Evolutionary conservation across 352 stramenopile species (phyloP), one percentile per base, ranked within the genome.

Genomic region (Globisporangium paddicum): DNA sequence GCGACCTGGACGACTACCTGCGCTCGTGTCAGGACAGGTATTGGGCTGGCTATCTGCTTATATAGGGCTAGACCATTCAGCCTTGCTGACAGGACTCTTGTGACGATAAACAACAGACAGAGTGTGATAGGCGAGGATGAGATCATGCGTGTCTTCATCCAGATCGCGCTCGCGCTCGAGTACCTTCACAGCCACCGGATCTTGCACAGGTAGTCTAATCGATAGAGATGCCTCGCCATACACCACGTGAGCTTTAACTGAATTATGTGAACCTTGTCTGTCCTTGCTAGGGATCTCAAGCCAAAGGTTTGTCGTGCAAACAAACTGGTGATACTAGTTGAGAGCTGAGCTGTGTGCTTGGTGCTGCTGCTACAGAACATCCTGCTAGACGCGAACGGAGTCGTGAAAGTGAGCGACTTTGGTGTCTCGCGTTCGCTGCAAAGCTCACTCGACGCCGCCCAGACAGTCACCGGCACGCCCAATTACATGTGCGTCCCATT

Each of bases 321-420:
- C 4, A n/a, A n/a, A n/a, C n/a, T n/a, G n/a, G n/a, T n/a, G n/a
- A n/a, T n/a, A n/a, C n/a, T n/a, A n/a, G n/a, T n/a, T n/a, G n/a
- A 30, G 26, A n/a, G 46, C 26, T 40, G 9, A 53, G 1, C 0
- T n/a, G 1, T 40, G 26, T 5, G 3, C 18, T n/a, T n/a, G n/a
- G 9, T 1, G 3, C 30, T n/a, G 14, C 5, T 25, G 10, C 4
- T 40, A 14, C 49, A 87, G 71, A 89, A 88, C 25, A 72, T 86
- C 21, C 53, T 88, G 11, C 54, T 88, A 16, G 73, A 86, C n/a
- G 61, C 46, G 7, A 54, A 78, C 18, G 77, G 75, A 2, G 64
- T 86, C 30, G 69, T 93, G 25, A 93, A 93, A 58, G 23, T 95
- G 26, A 89, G 73, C 35, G 82, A 91, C 60, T 89, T 91, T 66